These are phyloP conservation scores for Pythium aristosporum DNA, from an alignment of 352 stramenopile species.

Conservation along the genomic window DNA sequence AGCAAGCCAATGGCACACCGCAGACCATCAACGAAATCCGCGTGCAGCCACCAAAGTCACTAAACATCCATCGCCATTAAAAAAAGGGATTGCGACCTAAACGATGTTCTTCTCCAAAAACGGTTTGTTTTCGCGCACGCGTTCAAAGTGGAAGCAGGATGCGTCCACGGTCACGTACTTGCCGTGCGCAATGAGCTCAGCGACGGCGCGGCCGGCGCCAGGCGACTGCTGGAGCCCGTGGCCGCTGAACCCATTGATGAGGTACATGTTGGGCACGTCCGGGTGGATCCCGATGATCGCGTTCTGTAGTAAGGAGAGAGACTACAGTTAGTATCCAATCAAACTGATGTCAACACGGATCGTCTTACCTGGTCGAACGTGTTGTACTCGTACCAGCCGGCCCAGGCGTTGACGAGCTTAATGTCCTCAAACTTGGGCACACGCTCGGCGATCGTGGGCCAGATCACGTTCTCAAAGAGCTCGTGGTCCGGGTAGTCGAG, in stretches of 20 bases:
- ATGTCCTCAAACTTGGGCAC: slow-evolving; percentile 79
- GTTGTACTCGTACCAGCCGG: slow-evolving; percentile 88
- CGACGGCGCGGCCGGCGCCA: slow-evolving; percentile 68
- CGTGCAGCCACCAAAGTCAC: slow-evolving; percentile 31
- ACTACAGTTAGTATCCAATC: background rate
- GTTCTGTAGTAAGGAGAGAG: slow-evolving; percentile 39
- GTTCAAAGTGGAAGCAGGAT: slow-evolving; percentile 69
- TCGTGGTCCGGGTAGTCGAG: slow-evolving; percentile 65
- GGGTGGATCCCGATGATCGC: slow-evolving; percentile 80
- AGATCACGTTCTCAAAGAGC: slow-evolving; percentile 77
- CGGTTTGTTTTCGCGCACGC: slow-evolving; percentile 62
- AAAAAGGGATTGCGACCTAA: slow-evolving; percentile 24
- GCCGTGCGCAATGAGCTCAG: slow-evolving; percentile 71
- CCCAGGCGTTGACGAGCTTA: slow-evolving; percentile 76
- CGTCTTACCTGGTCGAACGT: slow-evolving; percentile 70
- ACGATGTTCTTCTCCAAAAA: slow-evolving; percentile 80
- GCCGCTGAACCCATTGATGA: slow-evolving; percentile 84
- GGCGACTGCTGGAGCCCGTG: slow-evolving; percentile 81
- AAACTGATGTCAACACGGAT: background rate
- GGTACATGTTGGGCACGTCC: slow-evolving; percentile 78
- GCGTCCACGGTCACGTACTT: slow-evolving; percentile 75
- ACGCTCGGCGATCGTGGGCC: slow-evolving; percentile 74
- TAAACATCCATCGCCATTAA: slow-evolving; percentile 70
- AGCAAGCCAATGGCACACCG: slow-evolving; percentile 4
- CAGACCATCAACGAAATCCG: background rate